Evolutionary conservation across 257 asterid species (phyloP).

Genomic region (Buddleja alternifolia): DNA sequence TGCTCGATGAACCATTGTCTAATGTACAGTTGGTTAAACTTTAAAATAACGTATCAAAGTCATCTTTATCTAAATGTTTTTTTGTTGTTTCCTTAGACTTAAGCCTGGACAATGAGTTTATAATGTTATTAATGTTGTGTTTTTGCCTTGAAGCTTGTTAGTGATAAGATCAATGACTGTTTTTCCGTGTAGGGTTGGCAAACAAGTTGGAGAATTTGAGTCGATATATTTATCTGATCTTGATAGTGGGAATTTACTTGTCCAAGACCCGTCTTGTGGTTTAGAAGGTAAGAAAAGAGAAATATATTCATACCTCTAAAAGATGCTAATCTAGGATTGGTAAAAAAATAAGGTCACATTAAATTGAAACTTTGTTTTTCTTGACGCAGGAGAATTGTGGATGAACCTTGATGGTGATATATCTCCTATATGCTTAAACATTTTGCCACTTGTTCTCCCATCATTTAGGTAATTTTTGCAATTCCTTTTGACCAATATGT

Average conservation of each 20-base stretch:
- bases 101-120: background rate
- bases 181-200: conserved; percentile 61
- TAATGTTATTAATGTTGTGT: background rate
- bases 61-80: background rate
- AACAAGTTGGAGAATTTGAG: conserved; percentile 78
- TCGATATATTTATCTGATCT: conserved; percentile 69
- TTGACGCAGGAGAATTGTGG: conserved; percentile 79
- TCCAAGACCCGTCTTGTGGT: conserved; percentile 53
- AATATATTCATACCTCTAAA: conserved; percentile 16
- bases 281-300: conserved; percentile 56
- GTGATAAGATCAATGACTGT: background rate
- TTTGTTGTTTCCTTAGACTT: background rate
- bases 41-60: background rate
- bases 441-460: conserved; percentile 72
- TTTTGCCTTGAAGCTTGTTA: background rate
- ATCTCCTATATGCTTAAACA: conserved; percentile 83
- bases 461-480: conserved; percentile 52
- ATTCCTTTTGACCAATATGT: conserved; percentile 18
- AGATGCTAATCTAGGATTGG: conserved; percentile 14
- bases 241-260: conserved; percentile 51
- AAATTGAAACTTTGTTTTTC: conserved; percentile 16
- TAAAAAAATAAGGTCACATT: background rate
- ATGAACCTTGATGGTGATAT: conserved; percentile 91
- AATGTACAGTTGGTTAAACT: background rate
- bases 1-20: background rate